Base-by-base conservation (phyloP, 1,139 yeast species). In the Pichia sp. region DNA sequence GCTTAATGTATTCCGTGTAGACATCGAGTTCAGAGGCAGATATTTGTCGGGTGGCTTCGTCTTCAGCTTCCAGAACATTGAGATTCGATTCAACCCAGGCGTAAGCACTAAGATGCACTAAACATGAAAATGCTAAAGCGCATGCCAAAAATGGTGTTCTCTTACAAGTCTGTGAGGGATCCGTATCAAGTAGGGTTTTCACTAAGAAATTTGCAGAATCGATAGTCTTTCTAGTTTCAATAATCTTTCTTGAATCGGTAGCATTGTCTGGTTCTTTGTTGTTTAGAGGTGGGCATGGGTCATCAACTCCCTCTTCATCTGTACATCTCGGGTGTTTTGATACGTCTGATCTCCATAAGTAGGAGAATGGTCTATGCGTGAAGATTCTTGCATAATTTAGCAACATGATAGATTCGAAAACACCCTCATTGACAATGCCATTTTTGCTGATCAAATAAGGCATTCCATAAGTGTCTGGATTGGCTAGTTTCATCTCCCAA, bases 101-200 rank as follows among this genome's bases (percentile, higher is more conserved):
- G 45, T 66, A 69, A 0, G 74, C 70, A 38, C 72, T 67, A 10
- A 69, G 49, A 50, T 69, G 74, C 15, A 69, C 72, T 31, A 70
- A 50, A 4, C 70, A 63, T 0, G 73, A 64, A 48, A 69, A 66
- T 2, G 76, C 76, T 35, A 70, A 54, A 0, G 74, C 67, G 46
- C 76, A 70, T 1, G 74, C 74, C 49, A 62, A 62, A 34, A 70
- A 55, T 3, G 74, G 74, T 0, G 74, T 68, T 46, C 76, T 54
- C 25, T 62, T 58, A 15, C 59, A 40, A 0, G 69, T 62, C 30
- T 59, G 55, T 0, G 66, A 52, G 0, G 74, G 64, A 40, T 64
- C 63, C 3, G 74, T 67, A 41, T 68, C 73, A 10, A 70, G 59
- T 11, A 69, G 51, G 3, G 67, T 55, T 37, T 60, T 64, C 3